Percentiles rank a stretch among this genome's conserved stretches.
These are phyloP conservation scores for Plasmodium coatneyi DNA, from an alignment of 169 alveolate genomes.

Conservation along the genomic window DNA sequence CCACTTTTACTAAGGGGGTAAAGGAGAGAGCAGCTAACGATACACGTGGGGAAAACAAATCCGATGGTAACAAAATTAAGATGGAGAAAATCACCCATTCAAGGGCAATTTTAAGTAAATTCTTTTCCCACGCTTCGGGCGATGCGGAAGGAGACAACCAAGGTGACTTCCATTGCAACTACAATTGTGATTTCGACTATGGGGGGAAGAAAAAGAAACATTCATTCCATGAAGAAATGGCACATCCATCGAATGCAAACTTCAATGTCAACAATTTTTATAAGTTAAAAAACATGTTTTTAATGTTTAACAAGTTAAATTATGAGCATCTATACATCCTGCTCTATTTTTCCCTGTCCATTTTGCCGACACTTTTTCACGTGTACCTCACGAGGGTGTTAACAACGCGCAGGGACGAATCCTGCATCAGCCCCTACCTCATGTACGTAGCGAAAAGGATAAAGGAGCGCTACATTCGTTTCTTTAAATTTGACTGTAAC, in stretches of 20 bases:
- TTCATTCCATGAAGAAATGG: not conserved
- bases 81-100: not conserved
- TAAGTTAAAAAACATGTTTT: constrained; percentile 24
- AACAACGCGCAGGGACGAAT: not conserved
- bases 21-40: not conserved
- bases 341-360: constrained; percentile 45
- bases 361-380: constrained; percentile 35
- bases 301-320: constrained; percentile 19
- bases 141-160: not conserved
- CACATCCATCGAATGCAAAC: not conserved
- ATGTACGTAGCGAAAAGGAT: constrained; percentile 16
- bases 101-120: not conserved
- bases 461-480: not conserved
- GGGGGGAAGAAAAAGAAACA: not conserved
- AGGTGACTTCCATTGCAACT: not conserved
- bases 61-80: not conserved
- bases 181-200: not conserved
- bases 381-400: constrained; percentile 25
- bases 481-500: not conserved
- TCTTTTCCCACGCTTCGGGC: not conserved
- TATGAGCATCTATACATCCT: constrained; percentile 46
- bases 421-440: constrained; percentile 7
- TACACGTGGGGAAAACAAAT: not conserved
- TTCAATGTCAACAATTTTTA: constrained; percentile 16
- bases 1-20: not conserved